These are phyloP conservation scores for Leccinellum albellum DNA, from an alignment of 768 basidiomycete species.

Conservation along the genomic window DNA sequence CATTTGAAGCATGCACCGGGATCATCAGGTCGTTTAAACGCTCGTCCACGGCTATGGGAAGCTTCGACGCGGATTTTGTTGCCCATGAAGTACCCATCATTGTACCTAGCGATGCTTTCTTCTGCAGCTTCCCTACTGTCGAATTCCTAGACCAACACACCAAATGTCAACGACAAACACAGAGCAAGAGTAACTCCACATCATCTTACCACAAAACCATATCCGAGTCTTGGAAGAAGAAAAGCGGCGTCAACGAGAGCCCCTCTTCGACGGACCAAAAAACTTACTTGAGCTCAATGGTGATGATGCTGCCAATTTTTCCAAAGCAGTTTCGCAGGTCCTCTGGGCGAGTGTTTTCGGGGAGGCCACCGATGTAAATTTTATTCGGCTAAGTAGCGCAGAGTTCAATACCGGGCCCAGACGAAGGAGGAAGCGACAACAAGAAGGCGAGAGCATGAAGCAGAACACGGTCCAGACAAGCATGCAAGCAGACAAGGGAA, in stretches of 20 bases:
- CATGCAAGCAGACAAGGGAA: constrained; percentile 30
- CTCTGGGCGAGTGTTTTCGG: constrained; percentile 81
- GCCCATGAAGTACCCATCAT: constrained; percentile 89
- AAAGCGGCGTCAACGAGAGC: constrained; percentile 10
- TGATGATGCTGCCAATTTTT: constrained; percentile 71
- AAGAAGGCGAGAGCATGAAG: constrained; percentile 35
- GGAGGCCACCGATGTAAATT: constrained; percentile 87
- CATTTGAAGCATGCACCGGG: constrained; percentile 89
- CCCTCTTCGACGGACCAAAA: constrained; percentile 13
- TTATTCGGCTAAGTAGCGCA: constrained; percentile 85
- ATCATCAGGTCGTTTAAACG: constrained; percentile 78
- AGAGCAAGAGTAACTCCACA: background rate
- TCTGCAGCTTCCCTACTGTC: constrained; percentile 77
- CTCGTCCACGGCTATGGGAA: constrained; percentile 79
- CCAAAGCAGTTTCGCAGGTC: constrained; percentile 85
- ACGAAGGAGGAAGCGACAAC: constrained; percentile 47
- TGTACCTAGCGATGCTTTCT: constrained; percentile 82
- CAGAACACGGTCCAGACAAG: constrained; percentile 35
- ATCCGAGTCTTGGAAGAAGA: constrained; percentile 58
- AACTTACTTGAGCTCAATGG: constrained; percentile 81
- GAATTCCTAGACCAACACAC: constrained; percentile 58
- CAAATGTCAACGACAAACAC: too few species aligned
- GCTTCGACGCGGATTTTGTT: constrained; percentile 87
- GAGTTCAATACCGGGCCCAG: constrained; percentile 59
- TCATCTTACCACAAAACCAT: constrained; percentile 80